Evolutionary conservation across 257 asterid species (phyloP).

Genomic region (Eucommia ulmoides): DNA sequence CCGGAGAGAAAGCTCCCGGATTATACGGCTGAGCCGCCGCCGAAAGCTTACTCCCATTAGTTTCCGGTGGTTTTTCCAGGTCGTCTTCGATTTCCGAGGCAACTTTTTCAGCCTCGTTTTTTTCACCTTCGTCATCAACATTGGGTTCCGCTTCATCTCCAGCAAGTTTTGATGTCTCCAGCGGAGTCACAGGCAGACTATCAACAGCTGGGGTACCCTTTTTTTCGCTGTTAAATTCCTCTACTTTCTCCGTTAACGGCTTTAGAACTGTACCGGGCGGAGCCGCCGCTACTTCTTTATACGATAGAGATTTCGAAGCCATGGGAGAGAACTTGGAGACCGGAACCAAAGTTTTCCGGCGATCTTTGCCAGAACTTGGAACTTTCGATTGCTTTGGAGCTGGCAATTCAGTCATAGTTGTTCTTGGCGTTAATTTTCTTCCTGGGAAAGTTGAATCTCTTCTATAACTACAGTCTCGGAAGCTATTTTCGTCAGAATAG

Average conservation of each 20-base stretch:
- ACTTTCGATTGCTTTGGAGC: slow-evolving; percentile 30
- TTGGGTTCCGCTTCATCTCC: slow-evolving; percentile 26
- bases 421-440: slow-evolving; percentile 33
- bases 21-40: slow-evolving; percentile 89
- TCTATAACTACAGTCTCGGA: slow-evolving; percentile 31
- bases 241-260: slow-evolving; percentile 83
- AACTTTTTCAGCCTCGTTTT: slow-evolving; percentile 21
- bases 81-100: slow-evolving; percentile 35
- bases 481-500: slow-evolving; percentile 25
- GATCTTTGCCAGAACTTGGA: slow-evolving; percentile 26
- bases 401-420: slow-evolving; percentile 33
- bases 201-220: slow-evolving; percentile 38
- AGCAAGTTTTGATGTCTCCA: slow-evolving; percentile 39
- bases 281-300: slow-evolving; percentile 92
- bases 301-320: slow-evolving; percentile 79
- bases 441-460: slow-evolving; percentile 53
- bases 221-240: slow-evolving; percentile 54
- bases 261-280: slow-evolving; percentile 95
- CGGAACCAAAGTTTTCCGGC: slow-evolving; percentile 26
- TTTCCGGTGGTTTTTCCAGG: slow-evolving; percentile 44
- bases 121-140: slow-evolving; percentile 28
- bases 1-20: slow-evolving; percentile 57
- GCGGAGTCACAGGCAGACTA: slow-evolving; percentile 55
- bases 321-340: slow-evolving; percentile 38
- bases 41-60: slow-evolving; percentile 83